Conservation (phyloP, 1,139 yeast genomes). For the Debaryomycetaceae sp. region DNA sequence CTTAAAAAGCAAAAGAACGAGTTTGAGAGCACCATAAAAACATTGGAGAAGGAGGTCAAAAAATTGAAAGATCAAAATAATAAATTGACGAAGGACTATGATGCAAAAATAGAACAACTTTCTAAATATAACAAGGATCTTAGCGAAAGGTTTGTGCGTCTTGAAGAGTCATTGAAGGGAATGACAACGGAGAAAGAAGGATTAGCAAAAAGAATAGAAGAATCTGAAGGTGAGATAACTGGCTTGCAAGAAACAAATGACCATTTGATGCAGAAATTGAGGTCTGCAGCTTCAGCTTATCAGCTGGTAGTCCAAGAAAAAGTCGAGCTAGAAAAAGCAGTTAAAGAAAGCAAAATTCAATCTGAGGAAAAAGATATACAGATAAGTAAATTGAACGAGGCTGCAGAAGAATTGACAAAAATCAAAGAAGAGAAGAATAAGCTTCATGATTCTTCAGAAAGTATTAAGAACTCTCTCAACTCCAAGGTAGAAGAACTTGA, state of each 20-base stretch:
- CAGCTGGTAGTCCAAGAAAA: conserved; percentile 35
- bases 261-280: conserved; percentile 41
- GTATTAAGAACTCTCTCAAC: background rate
- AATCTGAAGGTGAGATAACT: conserved; percentile 18
- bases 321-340: conserved; percentile 13
- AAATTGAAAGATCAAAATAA: conserved; percentile 17
- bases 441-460: background rate
- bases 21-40: conserved; percentile 41
- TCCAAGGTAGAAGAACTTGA: conserved; percentile 2
- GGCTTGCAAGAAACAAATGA: conserved; percentile 35
- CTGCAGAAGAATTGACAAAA: conserved; percentile 14
- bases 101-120: conserved; percentile 20
- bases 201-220: conserved; percentile 15
- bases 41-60: conserved; percentile 39
- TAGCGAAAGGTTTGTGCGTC: conserved; percentile 20
- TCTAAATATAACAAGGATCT: conserved; percentile 20
- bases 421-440: conserved; percentile 7
- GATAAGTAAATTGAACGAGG: conserved; percentile 10
- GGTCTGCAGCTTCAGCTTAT: conserved; percentile 45
- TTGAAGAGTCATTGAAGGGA: conserved; percentile 15
- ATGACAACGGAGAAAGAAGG: conserved; percentile 9
- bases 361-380: conserved; percentile 5
- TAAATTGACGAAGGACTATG: conserved; percentile 19
- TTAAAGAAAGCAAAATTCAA: conserved; percentile 4
- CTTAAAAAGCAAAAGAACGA: conserved; percentile 59